Evolutionary conservation across 2,329 filamentous ascomycete genomes (phyloP), one percentile per base, ranked within the genome.

Genomic region (Penicillium sclerotiorum): DNA sequence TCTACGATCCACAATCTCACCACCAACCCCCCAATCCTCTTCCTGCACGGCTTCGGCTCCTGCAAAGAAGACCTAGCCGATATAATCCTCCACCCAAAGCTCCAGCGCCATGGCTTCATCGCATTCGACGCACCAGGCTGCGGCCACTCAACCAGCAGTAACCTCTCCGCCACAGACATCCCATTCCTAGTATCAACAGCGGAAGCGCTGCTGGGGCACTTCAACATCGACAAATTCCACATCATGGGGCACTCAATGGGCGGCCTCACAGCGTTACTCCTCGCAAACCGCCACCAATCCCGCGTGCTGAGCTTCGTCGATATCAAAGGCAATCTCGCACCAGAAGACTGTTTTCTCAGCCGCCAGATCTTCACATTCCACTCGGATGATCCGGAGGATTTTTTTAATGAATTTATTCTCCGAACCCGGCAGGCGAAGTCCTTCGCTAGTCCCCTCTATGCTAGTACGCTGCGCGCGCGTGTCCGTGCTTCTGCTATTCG

Each of bases 161-260:
- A 55, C 8, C 57, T 58, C 8, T 57, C 57, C 20, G 51, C 51
- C n/a, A 55, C 50, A 18, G 53, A 60, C 21, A 63, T 65, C 18
- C 45, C 58, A 13, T 64, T 63, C 49, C 52, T 64, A 4, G 60
- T 64, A 32, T 53, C 50, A 33, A 61, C 61, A 8, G 52, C 62
- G 8, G 48, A 57, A 45, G 57, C 55, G 0, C 27, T 63, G 2
- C 56, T 64, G 1, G 28, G 45, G 1, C 51, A 59, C 28, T 62
- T 60, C 43, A 42, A 55, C 0, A 56, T 64, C 41, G 41, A 28
- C 22, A 23, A 42, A n/a, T 62, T 62, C 33, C 61, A 63, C 15
- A 40, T 65, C 1, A 59, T 63, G 12, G 61, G 62, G n/a, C 61
- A 65, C 41, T 65, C 61, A 8, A 64, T 65, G 61, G 59, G 62